These are phyloP conservation scores for Acaromyces ingoldii DNA, from an alignment of 1,284 basidiomycete species.

Conservation along the genomic window DNA sequence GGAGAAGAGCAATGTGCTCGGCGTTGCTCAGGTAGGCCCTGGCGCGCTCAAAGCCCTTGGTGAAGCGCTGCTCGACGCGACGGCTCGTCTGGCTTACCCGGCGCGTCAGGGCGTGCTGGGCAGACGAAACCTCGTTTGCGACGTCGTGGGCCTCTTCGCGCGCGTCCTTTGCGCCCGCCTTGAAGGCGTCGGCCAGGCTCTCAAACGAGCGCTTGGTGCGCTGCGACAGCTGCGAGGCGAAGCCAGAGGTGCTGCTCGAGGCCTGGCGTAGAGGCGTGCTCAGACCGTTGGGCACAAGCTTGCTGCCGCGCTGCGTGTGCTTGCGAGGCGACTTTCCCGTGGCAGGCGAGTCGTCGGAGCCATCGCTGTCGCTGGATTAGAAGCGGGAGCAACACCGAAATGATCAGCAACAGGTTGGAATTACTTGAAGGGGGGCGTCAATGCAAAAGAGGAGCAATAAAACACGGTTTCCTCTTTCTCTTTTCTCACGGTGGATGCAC, in stretches of 20 bases:
- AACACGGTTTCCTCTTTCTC: not conserved
- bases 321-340: constrained; percentile 34
- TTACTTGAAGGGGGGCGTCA: not conserved
- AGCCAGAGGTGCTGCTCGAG: not conserved
- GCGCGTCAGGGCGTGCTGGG: constrained; percentile 4
- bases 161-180: constrained; percentile 21
- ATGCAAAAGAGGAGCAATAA: not conserved
- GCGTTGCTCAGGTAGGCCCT: constrained; percentile 31
- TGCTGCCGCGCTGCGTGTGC: constrained; percentile 35
- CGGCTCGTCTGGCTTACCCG: constrained; percentile 14
- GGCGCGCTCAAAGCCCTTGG: constrained; percentile 20
- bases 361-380: constrained; percentile 29
- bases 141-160: constrained; percentile 25
- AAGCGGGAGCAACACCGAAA: no score
- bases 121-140: constrained; percentile 21
- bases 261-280: constrained; percentile 9
- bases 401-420: no score
- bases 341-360: constrained; percentile 31
- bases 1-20: constrained; percentile 25
- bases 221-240: not conserved
- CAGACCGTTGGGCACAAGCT: constrained; percentile 10
- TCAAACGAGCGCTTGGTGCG: constrained; percentile 27
- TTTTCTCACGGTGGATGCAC: no score
- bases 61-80: constrained; percentile 19
- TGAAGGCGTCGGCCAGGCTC: constrained; percentile 27